Conservation (phyloP, 495 filamentous ascomycete genomes). For the Penicillium angulare region DNA sequence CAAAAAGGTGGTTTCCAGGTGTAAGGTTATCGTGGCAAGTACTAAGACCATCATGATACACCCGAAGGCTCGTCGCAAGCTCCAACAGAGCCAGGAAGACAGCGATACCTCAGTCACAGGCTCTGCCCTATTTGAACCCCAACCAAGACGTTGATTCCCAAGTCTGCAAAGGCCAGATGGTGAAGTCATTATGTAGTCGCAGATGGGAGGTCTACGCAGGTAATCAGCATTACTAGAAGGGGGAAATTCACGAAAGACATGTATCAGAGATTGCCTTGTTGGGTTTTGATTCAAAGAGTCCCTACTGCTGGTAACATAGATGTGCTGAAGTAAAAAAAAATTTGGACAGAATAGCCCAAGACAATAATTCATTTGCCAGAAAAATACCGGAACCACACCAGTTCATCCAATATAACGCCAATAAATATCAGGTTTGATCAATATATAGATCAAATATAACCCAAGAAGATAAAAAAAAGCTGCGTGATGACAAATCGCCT, state of each 20-base stretch:
- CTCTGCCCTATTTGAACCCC: too few species aligned
- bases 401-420: constrained; percentile 18
- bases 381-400: constrained; percentile 8
- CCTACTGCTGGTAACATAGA: not conserved
- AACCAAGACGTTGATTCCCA: too few species aligned
- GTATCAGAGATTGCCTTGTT: not conserved
- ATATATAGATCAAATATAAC: constrained; percentile 15
- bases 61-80: too few species aligned
- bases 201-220: too few species aligned
- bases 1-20: too few species aligned
- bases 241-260: not conserved
- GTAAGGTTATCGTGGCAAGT: too few species aligned
- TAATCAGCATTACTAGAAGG: not conserved
- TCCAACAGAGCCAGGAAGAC: too few species aligned
- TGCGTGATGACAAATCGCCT: constrained; percentile 9
- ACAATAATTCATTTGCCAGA: constrained; percentile 6
- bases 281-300: not conserved
- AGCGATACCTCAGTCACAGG: too few species aligned
- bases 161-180: too few species aligned
- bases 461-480: constrained; percentile 9
- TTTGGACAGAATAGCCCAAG: not conserved
- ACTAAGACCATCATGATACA: too few species aligned
- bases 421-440: constrained; percentile 4
- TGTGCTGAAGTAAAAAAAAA: constrained; percentile 3
- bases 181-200: too few species aligned